A percentile compares a stretch with the other conserved stretches of the same genome.
Evolutionary conservation across 331 rosid genomes (phyloP).

Genomic region (Spiraea crenata): DNA sequence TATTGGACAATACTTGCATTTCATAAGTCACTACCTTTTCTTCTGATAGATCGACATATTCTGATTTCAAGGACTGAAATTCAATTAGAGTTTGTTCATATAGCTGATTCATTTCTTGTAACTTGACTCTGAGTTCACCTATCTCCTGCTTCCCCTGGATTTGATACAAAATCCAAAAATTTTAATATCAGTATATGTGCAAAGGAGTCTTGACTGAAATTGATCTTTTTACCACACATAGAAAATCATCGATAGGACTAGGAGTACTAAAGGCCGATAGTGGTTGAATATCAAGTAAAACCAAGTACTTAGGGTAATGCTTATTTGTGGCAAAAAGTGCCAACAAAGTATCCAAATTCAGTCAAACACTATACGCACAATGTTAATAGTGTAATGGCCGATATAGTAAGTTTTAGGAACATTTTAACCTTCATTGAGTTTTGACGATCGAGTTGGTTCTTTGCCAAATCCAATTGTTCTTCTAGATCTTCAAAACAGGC

Average conservation of each 20-base stretch:
- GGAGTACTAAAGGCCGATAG: background rate
- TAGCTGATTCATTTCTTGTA: slow-evolving; percentile 39
- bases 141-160: slow-evolving; percentile 46
- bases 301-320: too few species aligned
- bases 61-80: slow-evolving; percentile 45
- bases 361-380: too few species aligned
- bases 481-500: slow-evolving; percentile 29
- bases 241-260: slow-evolving; percentile 7
- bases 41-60: slow-evolving; percentile 32
- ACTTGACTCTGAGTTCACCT: slow-evolving; percentile 35
- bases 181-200: background rate
- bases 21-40: slow-evolving; percentile 44
- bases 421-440: slow-evolving; percentile 43
- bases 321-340: too few species aligned
- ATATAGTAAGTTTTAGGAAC: background rate
- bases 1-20: background rate
- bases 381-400: too few species aligned
- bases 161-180: slow-evolving; percentile 2
- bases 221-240: background rate
- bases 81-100: slow-evolving; percentile 42
- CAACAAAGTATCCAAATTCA: too few species aligned
- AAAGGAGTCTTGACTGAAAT: background rate
- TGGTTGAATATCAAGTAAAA: background rate
- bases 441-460: slow-evolving; percentile 37
- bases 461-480: slow-evolving; percentile 45